These are phyloP conservation scores for Kurtzmaniella quercitrusa DNA, from an alignment of 1,139 yeast genomes.

Conservation along the genomic window DNA sequence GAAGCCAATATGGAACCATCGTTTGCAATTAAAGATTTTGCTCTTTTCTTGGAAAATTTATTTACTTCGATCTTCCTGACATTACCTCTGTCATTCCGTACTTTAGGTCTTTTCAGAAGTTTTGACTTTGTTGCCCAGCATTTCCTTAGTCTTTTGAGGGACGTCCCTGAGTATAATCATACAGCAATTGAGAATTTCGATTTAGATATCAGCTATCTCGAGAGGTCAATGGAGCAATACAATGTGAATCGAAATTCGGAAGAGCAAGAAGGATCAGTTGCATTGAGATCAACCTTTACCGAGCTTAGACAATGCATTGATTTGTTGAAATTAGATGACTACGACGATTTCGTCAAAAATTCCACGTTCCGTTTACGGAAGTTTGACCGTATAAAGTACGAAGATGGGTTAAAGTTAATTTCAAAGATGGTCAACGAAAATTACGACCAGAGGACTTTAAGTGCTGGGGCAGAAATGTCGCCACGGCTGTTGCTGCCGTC, in stretches of 20 bases:
- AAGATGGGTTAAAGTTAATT: constrained; percentile 37
- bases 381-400: constrained; percentile 39
- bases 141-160: constrained; percentile 57
- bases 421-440: constrained; percentile 29
- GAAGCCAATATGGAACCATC: constrained; percentile 59
- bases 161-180: constrained; percentile 38
- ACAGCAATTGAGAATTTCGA: constrained; percentile 43
- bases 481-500: constrained; percentile 19
- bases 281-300: constrained; percentile 42
- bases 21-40: constrained; percentile 75
- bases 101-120: constrained; percentile 77
- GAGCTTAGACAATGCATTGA: constrained; percentile 45
- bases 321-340: constrained; percentile 34
- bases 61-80: constrained; percentile 84
- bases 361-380: constrained; percentile 38
- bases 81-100: constrained; percentile 73
- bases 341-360: constrained; percentile 38
- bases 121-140: constrained; percentile 80
- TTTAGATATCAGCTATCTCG: constrained; percentile 39
- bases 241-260: constrained; percentile 11
- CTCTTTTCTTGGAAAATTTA: constrained; percentile 81
- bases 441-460: constrained; percentile 9
- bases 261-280: constrained; percentile 29
- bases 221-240: constrained; percentile 34
- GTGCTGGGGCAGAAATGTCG: constrained; percentile 16